Conservation (phyloP, 202 grass and related monocot species). For the Cymbopogon flexuosus region DNA sequence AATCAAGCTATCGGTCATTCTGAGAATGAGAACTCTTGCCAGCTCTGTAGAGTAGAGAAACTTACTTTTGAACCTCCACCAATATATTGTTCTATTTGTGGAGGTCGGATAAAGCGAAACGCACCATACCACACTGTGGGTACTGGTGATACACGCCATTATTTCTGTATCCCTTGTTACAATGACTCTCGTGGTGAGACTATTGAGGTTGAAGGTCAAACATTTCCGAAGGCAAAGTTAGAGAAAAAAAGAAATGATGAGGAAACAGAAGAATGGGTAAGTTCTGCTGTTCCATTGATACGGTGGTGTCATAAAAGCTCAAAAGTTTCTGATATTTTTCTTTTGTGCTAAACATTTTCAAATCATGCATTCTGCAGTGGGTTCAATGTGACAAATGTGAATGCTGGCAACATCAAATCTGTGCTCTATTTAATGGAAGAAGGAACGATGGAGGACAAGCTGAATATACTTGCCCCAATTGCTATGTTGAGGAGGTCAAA, state of each 20-base stretch:
- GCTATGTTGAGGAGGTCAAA: slow-evolving; percentile 77
- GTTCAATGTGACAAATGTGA: slow-evolving; percentile 99
- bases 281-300: slow-evolving; percentile 31
- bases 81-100: slow-evolving; percentile 95
- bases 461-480: slow-evolving; percentile 97
- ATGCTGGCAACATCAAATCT: slow-evolving; percentile 99
- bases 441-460: slow-evolving; percentile 97
- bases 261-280: slow-evolving; percentile 99
- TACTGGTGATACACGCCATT: slow-evolving; percentile 76
- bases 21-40: slow-evolving; percentile 98
- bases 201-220: slow-evolving; percentile 75
- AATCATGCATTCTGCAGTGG: slow-evolving; percentile 68
- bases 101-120: slow-evolving; percentile 92
- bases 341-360: slow-evolving; percentile 37
- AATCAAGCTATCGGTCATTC: slow-evolving; percentile 71
- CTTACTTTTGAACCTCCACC: slow-evolving; percentile 94
- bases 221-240: slow-evolving; percentile 60
- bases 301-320: slow-evolving; percentile 8
- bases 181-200: slow-evolving; percentile 86
- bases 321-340: slow-evolving; percentile 10
- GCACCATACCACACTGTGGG: slow-evolving; percentile 85
- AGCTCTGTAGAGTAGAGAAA: slow-evolving; percentile 96
- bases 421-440: slow-evolving; percentile 92
- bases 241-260: slow-evolving; percentile 98
- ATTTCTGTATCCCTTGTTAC: slow-evolving; percentile 84